A percentile compares a stretch with the other conserved stretches of the same genome.
phyloP scores from a whole-genome alignment of 805 yeast species.

The Pichia californica region DNA sequence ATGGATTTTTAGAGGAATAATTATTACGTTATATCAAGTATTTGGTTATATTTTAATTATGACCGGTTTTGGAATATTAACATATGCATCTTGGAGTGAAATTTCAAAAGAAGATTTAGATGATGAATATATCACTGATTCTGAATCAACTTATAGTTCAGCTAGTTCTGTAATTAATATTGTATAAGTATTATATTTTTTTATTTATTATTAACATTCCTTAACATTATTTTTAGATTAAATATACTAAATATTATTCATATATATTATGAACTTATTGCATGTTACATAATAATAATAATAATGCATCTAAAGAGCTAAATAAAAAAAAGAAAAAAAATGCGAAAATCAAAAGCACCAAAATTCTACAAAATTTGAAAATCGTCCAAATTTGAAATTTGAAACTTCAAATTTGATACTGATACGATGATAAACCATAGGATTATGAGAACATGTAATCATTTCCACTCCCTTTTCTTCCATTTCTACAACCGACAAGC shows the following conservation, averaged over 20 bases:
- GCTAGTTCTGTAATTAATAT: constrained; percentile 7
- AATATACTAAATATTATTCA: background rate
- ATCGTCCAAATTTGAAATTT: background rate
- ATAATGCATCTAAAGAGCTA: background rate
- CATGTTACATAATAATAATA: background rate
- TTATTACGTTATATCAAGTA: constrained; percentile 48
- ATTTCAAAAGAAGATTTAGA: constrained; percentile 37
- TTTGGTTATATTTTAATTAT: constrained; percentile 66
- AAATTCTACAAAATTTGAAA: too few species aligned
- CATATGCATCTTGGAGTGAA: constrained; percentile 60
- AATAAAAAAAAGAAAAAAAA: background rate
- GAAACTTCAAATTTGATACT: too few species aligned
- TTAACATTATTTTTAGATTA: background rate
- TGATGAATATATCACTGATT: constrained; percentile 29
- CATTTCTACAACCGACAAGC: background rate
- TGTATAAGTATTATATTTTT: background rate
- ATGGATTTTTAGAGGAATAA: constrained; percentile 58
- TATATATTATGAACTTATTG: too few species aligned
- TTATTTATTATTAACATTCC: background rate
- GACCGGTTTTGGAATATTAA: constrained; percentile 60
- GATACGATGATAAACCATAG: too few species aligned
- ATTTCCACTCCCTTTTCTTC: too few species aligned
- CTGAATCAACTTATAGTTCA: constrained; percentile 26
- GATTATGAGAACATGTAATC: too few species aligned
- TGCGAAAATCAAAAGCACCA: background rate